Conservation (phyloP, 495 filamentous ascomycete species). For the Penicillium riverlandense region DNA sequence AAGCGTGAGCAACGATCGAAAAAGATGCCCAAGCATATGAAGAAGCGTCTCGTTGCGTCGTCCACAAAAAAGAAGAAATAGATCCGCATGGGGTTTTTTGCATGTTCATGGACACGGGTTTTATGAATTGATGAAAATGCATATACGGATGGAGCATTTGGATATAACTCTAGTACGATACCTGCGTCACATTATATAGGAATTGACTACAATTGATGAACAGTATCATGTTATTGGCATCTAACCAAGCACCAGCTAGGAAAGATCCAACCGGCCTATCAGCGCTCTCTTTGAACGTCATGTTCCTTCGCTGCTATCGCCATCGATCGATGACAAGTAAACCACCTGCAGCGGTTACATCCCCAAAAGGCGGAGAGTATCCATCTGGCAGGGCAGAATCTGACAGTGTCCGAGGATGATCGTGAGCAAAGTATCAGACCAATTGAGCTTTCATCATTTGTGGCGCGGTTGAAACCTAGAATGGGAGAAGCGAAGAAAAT, state of each 20-base stretch:
- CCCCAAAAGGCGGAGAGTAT: conserved; percentile 22
- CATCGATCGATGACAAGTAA: conserved; percentile 1
- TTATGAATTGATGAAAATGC: conserved; percentile 26
- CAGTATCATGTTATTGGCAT: not conserved
- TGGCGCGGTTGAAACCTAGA: conserved; percentile 2
- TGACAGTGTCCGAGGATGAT: conserved; percentile 1
- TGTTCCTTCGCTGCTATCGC: not conserved
- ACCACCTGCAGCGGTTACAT: conserved; percentile 24
- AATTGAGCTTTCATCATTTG: conserved; percentile 27
- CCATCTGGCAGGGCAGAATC: conserved; percentile 10
- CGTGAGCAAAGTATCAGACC: conserved; percentile 14
- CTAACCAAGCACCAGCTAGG: not conserved
- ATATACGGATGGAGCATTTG: conserved; percentile 28
- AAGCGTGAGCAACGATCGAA: conserved; percentile 85
- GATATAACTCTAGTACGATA: conserved; percentile 14
- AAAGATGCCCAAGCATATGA: conserved; percentile 92
- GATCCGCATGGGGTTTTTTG: conserved; percentile 5
- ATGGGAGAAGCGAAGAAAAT: no score
- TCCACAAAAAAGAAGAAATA: conserved; percentile 43
- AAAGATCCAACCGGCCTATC: conserved; percentile 19
- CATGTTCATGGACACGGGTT: conserved; percentile 1
- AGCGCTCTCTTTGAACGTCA: conserved; percentile 47
- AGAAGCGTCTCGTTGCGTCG: conserved; percentile 52
- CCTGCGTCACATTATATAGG: conserved; percentile 18
- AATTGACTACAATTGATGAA: not conserved